Conservation (phyloP, 306 rosid genomes). For the Trifolium dubium region DNA sequence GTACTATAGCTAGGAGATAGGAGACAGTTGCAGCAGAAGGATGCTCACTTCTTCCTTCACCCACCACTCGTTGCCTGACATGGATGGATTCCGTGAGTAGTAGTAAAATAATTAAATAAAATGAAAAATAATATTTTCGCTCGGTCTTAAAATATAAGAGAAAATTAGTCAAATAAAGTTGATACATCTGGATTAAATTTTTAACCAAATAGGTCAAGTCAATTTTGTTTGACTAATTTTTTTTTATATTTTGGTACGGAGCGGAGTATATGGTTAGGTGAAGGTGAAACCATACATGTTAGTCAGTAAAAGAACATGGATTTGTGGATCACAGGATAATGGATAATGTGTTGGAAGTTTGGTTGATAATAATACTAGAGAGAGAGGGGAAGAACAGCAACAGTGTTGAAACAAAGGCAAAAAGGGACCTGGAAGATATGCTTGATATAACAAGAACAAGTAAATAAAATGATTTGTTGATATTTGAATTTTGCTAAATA, state of each 20-base stretch:
- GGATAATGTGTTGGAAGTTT: slow-evolving; percentile 20
- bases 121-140: too few species aligned
- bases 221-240: too few species aligned
- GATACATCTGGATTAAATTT: too few species aligned
- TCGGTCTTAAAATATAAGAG: too few species aligned
- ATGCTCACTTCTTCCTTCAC: slow-evolving; percentile 34
- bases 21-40: slow-evolving; percentile 39
- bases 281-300: background rate
- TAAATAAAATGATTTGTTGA: slow-evolving; percentile 30
- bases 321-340: slow-evolving; percentile 14
- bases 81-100: slow-evolving; percentile 69
- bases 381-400: background rate
- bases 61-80: slow-evolving; percentile 61
- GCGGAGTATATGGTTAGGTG: background rate
- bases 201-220: too few species aligned
- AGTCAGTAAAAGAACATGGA: background rate
- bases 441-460: slow-evolving; percentile 13
- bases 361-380: background rate
- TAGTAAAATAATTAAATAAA: background rate
- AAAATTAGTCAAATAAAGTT: too few species aligned
- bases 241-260: too few species aligned
- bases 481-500: slow-evolving; percentile 39
- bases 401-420: slow-evolving; percentile 35
- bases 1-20: slow-evolving; percentile 4
- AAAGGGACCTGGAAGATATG: slow-evolving; percentile 37